These are phyloP conservation scores for Thelephora ganbajun DNA, from an alignment of 768 basidiomycete species.

Conservation along the genomic window DNA sequence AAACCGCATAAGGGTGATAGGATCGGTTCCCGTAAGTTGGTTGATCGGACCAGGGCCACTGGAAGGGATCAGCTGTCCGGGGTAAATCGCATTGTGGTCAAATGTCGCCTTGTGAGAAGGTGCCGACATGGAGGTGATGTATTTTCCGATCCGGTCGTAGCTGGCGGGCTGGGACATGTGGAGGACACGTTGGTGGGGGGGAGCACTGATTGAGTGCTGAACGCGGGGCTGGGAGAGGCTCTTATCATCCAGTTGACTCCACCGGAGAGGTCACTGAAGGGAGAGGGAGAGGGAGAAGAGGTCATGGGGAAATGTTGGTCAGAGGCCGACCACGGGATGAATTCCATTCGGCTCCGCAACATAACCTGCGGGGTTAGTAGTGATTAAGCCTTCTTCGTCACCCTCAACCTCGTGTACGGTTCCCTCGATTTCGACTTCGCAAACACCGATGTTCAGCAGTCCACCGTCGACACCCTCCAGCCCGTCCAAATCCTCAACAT, in stretches of 20 bases:
- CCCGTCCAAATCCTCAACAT: slow-evolving; percentile 23
- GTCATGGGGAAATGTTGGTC: slow-evolving; percentile 1
- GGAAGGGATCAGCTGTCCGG: slow-evolving; percentile 22
- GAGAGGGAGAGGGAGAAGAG: slow-evolving; percentile 10
- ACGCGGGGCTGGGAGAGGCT: slow-evolving; percentile 22
- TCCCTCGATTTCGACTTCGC: slow-evolving; percentile 46
- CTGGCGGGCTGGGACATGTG: slow-evolving; percentile 13
- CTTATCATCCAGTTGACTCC: slow-evolving; percentile 26
- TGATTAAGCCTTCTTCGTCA: slow-evolving; percentile 41
- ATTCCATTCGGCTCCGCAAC: neutral
- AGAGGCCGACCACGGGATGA: slow-evolving; percentile 1
- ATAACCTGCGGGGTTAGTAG: slow-evolving; percentile 5
- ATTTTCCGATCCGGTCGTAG: slow-evolving; percentile 17
- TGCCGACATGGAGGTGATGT: slow-evolving; percentile 39
- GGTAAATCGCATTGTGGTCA: slow-evolving; percentile 41
- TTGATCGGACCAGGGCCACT: slow-evolving; percentile 35
- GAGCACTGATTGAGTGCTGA: slow-evolving; percentile 24
- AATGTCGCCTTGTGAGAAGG: slow-evolving; percentile 58
- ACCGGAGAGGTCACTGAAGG: slow-evolving; percentile 14
- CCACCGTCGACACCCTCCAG: slow-evolving; percentile 13
- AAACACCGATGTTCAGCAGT: slow-evolving; percentile 18
- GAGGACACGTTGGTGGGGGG: slow-evolving; percentile 23
- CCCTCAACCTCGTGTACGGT: slow-evolving; percentile 40
- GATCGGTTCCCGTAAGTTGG: slow-evolving; percentile 15
- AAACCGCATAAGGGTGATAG: slow-evolving; percentile 21